Conservation (phyloP, 306 rosid genomes). For the Quercus rubra region DNA sequence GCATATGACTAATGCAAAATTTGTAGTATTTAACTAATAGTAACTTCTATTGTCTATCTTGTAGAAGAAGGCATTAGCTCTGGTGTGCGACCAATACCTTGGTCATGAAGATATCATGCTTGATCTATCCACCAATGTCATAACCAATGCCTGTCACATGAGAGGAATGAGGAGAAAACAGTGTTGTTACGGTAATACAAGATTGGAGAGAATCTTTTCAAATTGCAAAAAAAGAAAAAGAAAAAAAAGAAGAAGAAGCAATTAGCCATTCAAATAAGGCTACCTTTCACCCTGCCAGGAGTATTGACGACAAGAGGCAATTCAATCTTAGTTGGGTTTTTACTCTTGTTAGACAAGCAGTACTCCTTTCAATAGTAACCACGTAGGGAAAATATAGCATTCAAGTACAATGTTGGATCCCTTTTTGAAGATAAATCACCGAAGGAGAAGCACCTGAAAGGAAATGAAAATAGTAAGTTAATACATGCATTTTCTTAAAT, state of each 20-base stretch:
- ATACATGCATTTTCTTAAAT: not conserved
- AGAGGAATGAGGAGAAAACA: constrained; percentile 18
- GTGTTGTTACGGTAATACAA: constrained; percentile 1
- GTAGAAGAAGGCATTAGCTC: too few species aligned
- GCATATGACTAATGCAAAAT: too few species aligned
- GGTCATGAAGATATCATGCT: not conserved
- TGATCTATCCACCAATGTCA: constrained; percentile 70
- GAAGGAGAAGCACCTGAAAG: constrained; percentile 71
- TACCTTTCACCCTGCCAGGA: constrained; percentile 97
- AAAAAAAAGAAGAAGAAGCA: not conserved
- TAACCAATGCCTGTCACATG: constrained; percentile 72
- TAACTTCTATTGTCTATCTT: too few species aligned
- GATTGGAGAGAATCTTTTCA: constrained; percentile 7
- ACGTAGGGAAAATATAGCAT: constrained; percentile 40
- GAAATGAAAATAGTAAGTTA: constrained; percentile 18
- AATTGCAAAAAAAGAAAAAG: not conserved
- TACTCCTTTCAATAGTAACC: constrained; percentile 59
- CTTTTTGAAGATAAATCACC: constrained; percentile 79
- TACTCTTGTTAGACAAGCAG: constrained; percentile 25
- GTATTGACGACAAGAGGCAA: constrained; percentile 88
- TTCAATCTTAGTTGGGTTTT: constrained; percentile 33
- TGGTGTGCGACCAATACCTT: too few species aligned
- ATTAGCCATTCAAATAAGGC: not conserved
- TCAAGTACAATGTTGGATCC: constrained; percentile 63
- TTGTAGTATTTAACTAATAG: too few species aligned